phyloP scores from a whole-genome alignment of 2,329 filamentous ascomycete genomes.

The Cryphonectria naterciae region DNA sequence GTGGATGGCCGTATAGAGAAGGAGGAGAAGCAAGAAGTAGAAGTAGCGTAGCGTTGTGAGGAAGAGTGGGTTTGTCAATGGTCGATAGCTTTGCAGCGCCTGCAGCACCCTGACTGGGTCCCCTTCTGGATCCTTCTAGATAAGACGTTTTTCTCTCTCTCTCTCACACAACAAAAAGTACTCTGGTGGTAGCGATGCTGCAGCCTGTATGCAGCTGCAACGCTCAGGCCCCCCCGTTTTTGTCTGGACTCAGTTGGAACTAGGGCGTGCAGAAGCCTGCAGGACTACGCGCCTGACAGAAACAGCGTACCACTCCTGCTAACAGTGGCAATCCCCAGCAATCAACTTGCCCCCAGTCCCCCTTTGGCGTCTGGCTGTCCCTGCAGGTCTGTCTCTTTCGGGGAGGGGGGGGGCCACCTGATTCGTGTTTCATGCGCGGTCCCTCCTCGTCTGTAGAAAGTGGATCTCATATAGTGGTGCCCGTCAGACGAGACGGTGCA shows the following conservation, averaged over 20 bases:
- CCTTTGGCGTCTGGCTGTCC: background rate
- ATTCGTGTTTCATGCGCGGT: background rate
- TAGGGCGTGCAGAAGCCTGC: background rate
- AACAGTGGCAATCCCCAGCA: background rate
- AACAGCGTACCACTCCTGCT: background rate
- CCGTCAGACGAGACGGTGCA: background rate
- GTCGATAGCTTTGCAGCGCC: background rate
- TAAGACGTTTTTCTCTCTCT: background rate
- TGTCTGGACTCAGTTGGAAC: no score
- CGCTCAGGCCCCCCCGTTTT: no score
- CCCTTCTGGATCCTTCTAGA: background rate
- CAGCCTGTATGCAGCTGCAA: no score
- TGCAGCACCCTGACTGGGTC: background rate
- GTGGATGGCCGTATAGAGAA: background rate
- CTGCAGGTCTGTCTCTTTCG: background rate
- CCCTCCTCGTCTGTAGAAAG: background rate
- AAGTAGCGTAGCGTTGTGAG: background rate
- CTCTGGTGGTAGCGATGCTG: no score
- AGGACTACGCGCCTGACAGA: background rate
- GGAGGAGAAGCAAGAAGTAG: no score
- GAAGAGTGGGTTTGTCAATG: background rate
- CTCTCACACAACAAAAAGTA: no score
- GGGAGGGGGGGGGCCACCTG: background rate
- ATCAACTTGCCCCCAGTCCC: background rate
- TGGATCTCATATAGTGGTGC: background rate